phyloP scores from a whole-genome alignment of 192 early-diverging fungal species.

The Ambispora gerdemannii region DNA sequence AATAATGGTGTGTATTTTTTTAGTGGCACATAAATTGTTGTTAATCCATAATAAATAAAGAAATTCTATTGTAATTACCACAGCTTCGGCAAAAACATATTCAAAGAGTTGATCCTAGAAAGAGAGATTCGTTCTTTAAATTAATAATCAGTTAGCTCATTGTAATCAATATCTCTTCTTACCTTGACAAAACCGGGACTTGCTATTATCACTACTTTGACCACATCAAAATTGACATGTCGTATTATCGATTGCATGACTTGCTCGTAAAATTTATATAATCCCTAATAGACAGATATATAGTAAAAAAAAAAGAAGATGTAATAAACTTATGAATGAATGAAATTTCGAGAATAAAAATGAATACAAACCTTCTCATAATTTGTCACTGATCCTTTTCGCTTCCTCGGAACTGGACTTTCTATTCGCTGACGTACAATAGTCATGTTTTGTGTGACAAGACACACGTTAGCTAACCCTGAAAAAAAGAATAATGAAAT shows the following conservation, averaged over 20 bases:
- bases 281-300: conserved; percentile 53
- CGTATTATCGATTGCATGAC: conserved; percentile 82
- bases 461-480: conserved; percentile 88
- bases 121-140: too few relatives aligned
- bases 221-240: conserved; percentile 86
- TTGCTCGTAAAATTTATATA: conserved; percentile 87
- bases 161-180: conserved; percentile 16
- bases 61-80: conserved; percentile 45
- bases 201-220: conserved; percentile 94
- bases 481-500: conserved; percentile 28
- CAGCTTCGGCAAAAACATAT: conserved; percentile 81
- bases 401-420: conserved; percentile 84
- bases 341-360: too few relatives aligned
- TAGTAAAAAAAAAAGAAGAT: neutral
- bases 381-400: conserved; percentile 83
- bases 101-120: conserved; percentile 81
- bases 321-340: neutral
- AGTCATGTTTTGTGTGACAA: conserved; percentile 94
- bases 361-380: conserved; percentile 74
- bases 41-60: too few relatives aligned
- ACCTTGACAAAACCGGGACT: conserved; percentile 95
- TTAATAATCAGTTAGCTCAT: neutral
- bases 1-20: too few relatives aligned
- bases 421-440: conserved; percentile 93
- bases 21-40: too few relatives aligned